Evolutionary conservation across 345 rosid genomes (phyloP).

Genomic region (Citrus australasica): DNA sequence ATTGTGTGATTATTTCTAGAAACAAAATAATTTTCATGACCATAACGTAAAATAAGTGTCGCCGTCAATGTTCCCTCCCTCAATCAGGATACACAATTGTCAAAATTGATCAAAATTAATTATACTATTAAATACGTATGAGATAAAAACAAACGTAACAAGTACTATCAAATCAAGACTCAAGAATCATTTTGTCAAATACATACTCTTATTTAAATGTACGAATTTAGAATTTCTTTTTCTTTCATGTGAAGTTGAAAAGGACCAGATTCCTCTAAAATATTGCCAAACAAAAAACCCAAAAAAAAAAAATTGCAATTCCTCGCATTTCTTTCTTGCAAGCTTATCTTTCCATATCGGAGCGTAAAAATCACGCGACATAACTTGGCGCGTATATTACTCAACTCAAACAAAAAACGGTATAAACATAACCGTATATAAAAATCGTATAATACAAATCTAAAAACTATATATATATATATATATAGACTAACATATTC

Average conservation of each 20-base stretch:
- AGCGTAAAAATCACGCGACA: slow-evolving; percentile 3
- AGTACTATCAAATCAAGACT: background rate
- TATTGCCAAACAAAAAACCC: background rate
- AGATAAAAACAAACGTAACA: background rate
- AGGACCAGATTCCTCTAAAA: background rate
- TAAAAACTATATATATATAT: background rate
- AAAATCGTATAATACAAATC: background rate
- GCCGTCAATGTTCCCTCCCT: too few relatives aligned
- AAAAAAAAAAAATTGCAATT: background rate
- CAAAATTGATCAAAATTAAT: background rate
- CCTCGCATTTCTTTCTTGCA: background rate
- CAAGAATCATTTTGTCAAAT: background rate
- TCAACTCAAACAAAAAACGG: background rate
- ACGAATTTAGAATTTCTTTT: background rate
- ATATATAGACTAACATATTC: background rate
- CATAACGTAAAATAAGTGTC: too few relatives aligned
- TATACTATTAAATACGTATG: background rate
- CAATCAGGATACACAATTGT: background rate
- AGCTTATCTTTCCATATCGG: background rate
- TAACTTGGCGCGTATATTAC: background rate
- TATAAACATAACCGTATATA: background rate
- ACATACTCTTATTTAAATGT: background rate
- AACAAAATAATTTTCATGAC: too few relatives aligned
- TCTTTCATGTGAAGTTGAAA: background rate
- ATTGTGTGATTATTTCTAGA: too few relatives aligned